Conservation (phyloP, 305 asterid genomes). For the Solanum chacoense region DNA sequence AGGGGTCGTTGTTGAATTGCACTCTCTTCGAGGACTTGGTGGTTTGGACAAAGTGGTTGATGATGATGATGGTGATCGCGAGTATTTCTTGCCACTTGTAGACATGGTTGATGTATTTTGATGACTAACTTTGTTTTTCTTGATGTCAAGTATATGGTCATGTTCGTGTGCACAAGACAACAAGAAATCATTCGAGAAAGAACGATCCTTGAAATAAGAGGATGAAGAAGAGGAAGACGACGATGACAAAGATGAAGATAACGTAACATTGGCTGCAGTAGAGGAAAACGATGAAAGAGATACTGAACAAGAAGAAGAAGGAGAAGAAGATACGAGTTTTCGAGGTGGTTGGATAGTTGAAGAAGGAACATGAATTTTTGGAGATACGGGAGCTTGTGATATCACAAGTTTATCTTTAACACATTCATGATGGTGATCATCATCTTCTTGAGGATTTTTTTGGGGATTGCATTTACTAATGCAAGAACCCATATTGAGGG, state of each 20-base stretch:
- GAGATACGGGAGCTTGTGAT: conserved; percentile 26
- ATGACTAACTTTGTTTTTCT: background rate
- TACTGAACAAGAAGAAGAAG: conserved; percentile 29
- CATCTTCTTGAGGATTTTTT: conserved; percentile 25
- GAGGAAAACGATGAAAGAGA: conserved; percentile 38
- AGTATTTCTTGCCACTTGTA: background rate
- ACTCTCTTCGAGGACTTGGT: conserved; percentile 8
- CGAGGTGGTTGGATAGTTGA: background rate
- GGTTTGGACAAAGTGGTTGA: conserved; percentile 3
- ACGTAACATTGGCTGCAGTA: conserved; percentile 5
- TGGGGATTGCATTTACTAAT: conserved; percentile 62
- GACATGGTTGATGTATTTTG: background rate
- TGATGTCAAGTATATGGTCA: conserved; percentile 30
- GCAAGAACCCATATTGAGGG: conserved; percentile 63
- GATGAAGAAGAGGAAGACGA: conserved; percentile 23
- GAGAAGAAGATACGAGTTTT: conserved; percentile 33
- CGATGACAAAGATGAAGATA: conserved; percentile 24
- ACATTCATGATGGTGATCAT: conserved; percentile 10
- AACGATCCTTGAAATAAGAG: conserved; percentile 30
- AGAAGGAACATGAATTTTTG: background rate
- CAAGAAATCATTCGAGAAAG: conserved; percentile 54
- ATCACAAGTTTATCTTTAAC: conserved; percentile 60
- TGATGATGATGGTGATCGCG: conserved; percentile 2
- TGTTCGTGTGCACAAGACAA: conserved; percentile 49
- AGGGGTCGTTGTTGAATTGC: conserved; percentile 12